phyloP scores from a whole-genome alignment of 768 basidiomycete species.

The Termitomyces sp. region DNA sequence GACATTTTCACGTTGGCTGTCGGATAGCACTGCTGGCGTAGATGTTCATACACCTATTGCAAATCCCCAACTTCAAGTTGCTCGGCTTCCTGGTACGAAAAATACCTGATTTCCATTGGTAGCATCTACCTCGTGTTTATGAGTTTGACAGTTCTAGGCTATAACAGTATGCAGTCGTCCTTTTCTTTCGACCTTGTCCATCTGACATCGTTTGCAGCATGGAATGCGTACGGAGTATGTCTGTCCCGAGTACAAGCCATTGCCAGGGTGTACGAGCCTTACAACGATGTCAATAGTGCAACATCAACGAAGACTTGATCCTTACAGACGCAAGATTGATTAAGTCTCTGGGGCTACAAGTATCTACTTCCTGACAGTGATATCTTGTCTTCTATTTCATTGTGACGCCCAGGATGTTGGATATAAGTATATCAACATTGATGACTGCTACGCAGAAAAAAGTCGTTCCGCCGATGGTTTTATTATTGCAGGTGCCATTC shows the following conservation, averaged over 20 bases:
- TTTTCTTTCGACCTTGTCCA: background rate
- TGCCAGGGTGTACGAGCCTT: background rate
- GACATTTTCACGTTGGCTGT: constrained; percentile 18
- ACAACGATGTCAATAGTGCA: constrained; percentile 33
- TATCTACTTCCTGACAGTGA: constrained; percentile 15
- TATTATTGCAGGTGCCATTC: constrained; percentile 42
- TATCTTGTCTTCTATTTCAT: background rate
- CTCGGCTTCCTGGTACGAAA: constrained; percentile 29
- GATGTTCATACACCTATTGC: constrained; percentile 8
- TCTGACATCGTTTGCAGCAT: constrained; percentile 32
- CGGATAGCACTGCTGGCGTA: constrained; percentile 13
- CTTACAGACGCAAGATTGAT: constrained; percentile 45
- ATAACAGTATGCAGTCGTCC: constrained; percentile 45
- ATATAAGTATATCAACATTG: constrained; percentile 56
- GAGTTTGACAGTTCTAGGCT: constrained; percentile 45
- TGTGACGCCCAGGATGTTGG: constrained; percentile 40
- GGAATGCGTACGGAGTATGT: constrained; percentile 63
- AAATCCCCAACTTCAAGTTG: constrained; percentile 31
- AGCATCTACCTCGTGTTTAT: background rate
- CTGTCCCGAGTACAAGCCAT: background rate
- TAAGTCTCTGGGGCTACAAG: constrained; percentile 53
- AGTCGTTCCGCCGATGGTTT: constrained; percentile 43
- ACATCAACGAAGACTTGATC: constrained; percentile 49
- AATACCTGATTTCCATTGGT: background rate
- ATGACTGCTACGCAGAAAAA: constrained; percentile 62